Evolutionary conservation across 2,329 filamentous ascomycete species (phyloP).

Genomic region (Cytospora chrysosperma): DNA sequence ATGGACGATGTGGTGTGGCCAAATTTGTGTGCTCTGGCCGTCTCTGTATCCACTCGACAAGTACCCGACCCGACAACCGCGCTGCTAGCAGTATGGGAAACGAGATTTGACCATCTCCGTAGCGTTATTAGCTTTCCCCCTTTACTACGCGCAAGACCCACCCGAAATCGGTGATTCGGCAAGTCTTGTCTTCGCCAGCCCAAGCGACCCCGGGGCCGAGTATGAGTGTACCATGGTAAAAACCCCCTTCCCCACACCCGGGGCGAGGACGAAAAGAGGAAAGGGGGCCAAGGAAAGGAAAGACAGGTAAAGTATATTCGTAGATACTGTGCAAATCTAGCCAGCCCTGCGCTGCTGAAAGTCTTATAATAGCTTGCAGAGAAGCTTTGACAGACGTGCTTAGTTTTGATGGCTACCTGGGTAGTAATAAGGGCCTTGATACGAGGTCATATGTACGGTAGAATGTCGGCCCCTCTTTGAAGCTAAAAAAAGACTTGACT

Average conservation of each 20-base stretch:
- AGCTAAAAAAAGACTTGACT: no score
- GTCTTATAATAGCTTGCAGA: background rate
- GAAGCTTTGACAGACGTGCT: no score
- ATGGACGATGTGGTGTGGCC: no score
- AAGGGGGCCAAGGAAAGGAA: background rate
- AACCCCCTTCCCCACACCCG: background rate
- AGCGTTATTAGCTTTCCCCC: constrained; percentile 1
- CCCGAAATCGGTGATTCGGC: constrained; percentile 5
- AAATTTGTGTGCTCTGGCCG: no score
- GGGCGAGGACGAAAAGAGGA: background rate
- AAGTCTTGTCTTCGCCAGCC: background rate
- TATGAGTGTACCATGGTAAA: background rate
- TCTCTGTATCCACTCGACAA: background rate
- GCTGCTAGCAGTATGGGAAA: background rate
- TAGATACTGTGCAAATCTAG: background rate
- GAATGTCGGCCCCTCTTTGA: no score
- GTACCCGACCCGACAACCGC: no score
- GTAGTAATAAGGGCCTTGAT: no score
- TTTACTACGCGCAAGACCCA: constrained; percentile 10
- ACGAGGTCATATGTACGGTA: no score
- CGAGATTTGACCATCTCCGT: background rate
- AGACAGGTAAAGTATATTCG: no score
- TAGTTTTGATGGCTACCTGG: no score
- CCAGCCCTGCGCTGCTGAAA: background rate
- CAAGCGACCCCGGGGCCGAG: constrained; percentile 2